Base-by-base conservation (phyloP, 805 yeast genomes). In the Ogataea minuta region DNA sequence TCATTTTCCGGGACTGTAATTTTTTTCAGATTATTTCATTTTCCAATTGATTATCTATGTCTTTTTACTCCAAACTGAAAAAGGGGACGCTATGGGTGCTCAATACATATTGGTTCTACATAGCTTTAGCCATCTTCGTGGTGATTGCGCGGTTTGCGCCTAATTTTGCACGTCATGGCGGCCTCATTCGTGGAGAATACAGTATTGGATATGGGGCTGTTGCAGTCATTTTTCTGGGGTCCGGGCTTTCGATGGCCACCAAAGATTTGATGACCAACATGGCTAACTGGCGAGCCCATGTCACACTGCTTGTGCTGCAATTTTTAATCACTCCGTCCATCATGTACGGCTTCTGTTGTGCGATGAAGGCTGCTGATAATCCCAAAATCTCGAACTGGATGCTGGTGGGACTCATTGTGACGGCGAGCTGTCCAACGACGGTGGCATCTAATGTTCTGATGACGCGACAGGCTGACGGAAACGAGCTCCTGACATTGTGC, bases 361-460 rank as follows among this genome's bases (percentile, higher is more conserved):
- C 84, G 0, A 79, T 87, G 20, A 71, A 72, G 46, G 67, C 67
- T 3, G 77, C 93, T 0, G 44, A 74, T 44, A 72, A 84, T 54
- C 59, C 65, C 1, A 57, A 66, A n/a, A 84, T 88, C 25, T 81
- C 80, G 50, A 71, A 75, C 23, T 87, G 93, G 87, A 73, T 87
- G 50, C 65, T 89, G 15, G 84, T 84, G 10, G 96, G 96, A 1
- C 62, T 89, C 43, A 76, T 89, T 13, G 83, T 87, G 31, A 84
- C 95, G 2, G 85, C 86, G 21, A 76, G 91, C 9, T 85, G 95
- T 59, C 96, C 96, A 20, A 89, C 96, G 7, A 89, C 96, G 0
- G 95, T 89, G 13, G 78, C 90, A 0, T 87, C 96, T 2, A 89
- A 89, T 57, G 96, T 89, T 20, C 90, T 89, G 20, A 89, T 89